phyloP scores from a whole-genome alignment of 2,329 filamentous ascomycete species.

The Fusarium abutilonis region DNA sequence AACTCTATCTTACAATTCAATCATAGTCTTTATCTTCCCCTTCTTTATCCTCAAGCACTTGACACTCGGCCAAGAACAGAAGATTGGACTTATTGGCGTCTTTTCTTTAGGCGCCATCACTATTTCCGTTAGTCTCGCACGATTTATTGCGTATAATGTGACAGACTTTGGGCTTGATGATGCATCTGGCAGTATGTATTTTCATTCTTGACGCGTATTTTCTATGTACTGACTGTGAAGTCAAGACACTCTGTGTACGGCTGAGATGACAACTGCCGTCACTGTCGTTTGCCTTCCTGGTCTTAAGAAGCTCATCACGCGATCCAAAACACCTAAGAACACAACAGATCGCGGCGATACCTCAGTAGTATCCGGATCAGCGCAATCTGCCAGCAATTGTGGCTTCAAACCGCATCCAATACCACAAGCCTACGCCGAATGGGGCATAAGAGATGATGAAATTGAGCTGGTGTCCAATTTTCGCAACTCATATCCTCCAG shows the following conservation, averaged over 20 bases:
- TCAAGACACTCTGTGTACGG: slow-evolving; percentile 6
- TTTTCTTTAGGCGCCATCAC: slow-evolving; percentile 25
- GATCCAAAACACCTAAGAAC: not conserved
- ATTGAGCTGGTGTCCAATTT: slow-evolving; percentile 3
- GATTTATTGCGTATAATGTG: slow-evolving; percentile 1
- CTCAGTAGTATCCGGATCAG: not conserved
- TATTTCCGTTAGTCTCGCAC: not conserved
- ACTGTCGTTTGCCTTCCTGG: slow-evolving; percentile 19
- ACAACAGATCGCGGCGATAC: accelerated
- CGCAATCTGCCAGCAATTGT: accelerated
- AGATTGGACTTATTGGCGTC: slow-evolving; percentile 1
- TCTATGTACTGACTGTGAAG: not conserved
- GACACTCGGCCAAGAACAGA: slow-evolving; percentile 9
- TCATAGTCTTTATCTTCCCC: slow-evolving; percentile 15
- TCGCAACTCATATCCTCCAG: not conserved
- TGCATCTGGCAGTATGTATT: slow-evolving; percentile 4
- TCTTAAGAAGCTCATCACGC: slow-evolving; percentile 1
- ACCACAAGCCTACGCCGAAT: slow-evolving; percentile 13
- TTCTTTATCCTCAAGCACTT: slow-evolving; percentile 12
- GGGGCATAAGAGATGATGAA: slow-evolving; percentile 17
- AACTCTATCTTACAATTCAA: not conserved
- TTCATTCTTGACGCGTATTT: not conserved
- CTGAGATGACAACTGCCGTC: slow-evolving; percentile 15
- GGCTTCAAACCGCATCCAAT: not conserved
- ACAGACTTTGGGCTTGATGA: slow-evolving; percentile 5